Conservation (phyloP, 768 basidiomycete species). For the Tricholoma sp. region DNA sequence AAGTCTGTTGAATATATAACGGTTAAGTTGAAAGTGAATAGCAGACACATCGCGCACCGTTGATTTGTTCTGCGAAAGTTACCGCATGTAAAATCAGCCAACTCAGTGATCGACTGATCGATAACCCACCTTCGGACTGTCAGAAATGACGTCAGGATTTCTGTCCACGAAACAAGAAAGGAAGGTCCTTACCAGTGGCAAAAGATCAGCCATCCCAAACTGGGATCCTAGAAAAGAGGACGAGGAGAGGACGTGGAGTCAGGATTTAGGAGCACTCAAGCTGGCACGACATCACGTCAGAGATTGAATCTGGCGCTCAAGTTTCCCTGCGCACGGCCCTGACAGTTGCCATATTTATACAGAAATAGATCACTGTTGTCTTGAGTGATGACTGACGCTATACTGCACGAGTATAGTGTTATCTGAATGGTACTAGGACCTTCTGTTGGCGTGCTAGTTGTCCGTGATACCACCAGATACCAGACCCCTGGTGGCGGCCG, state of each 20-base stretch:
- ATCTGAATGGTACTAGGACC: too few relatives aligned
- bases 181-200: neutral
- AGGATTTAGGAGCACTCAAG: neutral
- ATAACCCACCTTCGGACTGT: slow-evolving; percentile 3
- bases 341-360: neutral
- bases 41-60: slow-evolving; percentile 3
- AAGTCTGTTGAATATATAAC: slow-evolving; percentile 12
- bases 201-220: neutral
- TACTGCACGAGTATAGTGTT: too few relatives aligned
- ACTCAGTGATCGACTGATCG: slow-evolving; percentile 5
- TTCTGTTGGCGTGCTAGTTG: too few relatives aligned
- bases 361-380: neutral
- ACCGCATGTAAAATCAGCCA: neutral
- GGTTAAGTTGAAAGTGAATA: neutral
- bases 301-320: neutral
- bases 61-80: slow-evolving; percentile 8
- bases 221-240: neutral
- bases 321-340: too few relatives aligned
- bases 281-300: neutral
- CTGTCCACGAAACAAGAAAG: too few relatives aligned
- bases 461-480: too few relatives aligned
- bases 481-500: neutral
- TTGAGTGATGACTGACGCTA: too few relatives aligned
- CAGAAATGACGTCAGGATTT: slow-evolving; percentile 5
- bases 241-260: neutral